Conservation (phyloP, 2,329 filamentous ascomycete species). For the Juglanconis sp. region DNA sequence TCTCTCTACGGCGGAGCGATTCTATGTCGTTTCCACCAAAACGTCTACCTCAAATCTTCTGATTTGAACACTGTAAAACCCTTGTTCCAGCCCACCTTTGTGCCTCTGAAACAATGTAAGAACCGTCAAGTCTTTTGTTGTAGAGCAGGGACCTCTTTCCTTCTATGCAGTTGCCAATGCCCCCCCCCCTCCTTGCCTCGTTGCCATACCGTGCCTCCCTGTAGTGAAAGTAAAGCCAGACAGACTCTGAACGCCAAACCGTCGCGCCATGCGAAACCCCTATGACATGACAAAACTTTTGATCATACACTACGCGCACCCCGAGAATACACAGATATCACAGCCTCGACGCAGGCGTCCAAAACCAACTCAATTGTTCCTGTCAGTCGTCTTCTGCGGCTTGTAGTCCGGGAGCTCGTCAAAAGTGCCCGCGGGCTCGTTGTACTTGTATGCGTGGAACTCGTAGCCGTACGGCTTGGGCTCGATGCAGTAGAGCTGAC, state of each 20-base stretch:
- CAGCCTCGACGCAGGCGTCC: not conserved
- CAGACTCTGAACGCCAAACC: not conserved
- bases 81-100: no score
- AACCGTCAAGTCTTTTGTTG: no score
- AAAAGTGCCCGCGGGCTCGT: slow-evolving; percentile 74
- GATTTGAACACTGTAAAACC: no score
- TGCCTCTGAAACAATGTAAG: no score
- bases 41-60: no score
- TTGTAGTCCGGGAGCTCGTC: slow-evolving; percentile 82
- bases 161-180: no score
- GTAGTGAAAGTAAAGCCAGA: not conserved
- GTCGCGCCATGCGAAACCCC: no score
- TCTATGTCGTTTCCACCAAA: not conserved
- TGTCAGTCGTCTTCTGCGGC: slow-evolving; percentile 57
- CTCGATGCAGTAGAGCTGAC: slow-evolving; percentile 91
- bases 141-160: no score
- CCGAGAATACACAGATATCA: not conserved
- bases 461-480: slow-evolving; percentile 97
- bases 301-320: no score
- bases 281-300: no score
- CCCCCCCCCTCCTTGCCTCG: not conserved
- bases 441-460: slow-evolving; percentile 92
- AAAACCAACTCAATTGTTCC: slow-evolving; percentile 27
- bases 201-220: no score
- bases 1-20: not conserved